A percentile compares a stretch with the other conserved stretches of the same genome.
Conservation (phyloP, 805 yeast genomes). For the Metschnikowia rubicola region DNA sequence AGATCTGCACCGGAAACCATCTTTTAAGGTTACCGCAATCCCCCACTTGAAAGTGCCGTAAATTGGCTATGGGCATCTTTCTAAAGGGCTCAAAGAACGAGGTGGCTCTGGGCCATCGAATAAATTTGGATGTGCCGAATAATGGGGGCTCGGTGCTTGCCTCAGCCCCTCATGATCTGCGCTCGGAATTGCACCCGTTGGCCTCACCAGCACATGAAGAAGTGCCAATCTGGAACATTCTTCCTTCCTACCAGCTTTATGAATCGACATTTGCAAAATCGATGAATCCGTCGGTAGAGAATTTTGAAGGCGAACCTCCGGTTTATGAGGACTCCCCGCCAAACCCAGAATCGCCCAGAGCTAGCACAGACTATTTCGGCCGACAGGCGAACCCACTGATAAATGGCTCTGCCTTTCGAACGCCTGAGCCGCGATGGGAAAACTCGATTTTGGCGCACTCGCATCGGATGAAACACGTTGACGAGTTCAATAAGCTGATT, state of each 20-base stretch:
- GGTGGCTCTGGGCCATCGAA: constrained; percentile 3
- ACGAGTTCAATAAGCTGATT: constrained; percentile 12
- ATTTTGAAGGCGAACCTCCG: constrained; percentile 31
- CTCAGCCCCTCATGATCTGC: not conserved
- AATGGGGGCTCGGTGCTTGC: not conserved
- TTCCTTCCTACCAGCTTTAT: constrained; percentile 30
- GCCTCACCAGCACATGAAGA: constrained; percentile 26
- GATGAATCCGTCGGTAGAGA: constrained; percentile 30
- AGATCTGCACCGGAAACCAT: no score
- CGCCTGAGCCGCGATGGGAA: constrained; percentile 24
- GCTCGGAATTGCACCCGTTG: constrained; percentile 14
- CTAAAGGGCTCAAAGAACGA: constrained; percentile 6
- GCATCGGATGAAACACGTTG: constrained; percentile 23
- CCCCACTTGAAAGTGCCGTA: not conserved
- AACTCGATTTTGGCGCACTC: constrained; percentile 32
- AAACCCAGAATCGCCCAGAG: constrained; percentile 2
- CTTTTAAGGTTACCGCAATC: not conserved
- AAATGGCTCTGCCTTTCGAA: not conserved
- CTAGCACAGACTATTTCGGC: constrained; percentile 9
- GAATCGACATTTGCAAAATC: constrained; percentile 36
- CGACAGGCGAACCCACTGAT: not conserved
- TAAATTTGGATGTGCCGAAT: constrained; percentile 5
- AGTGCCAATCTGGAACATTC: constrained; percentile 30
- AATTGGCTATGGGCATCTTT: constrained; percentile 11
- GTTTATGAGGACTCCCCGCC: constrained; percentile 29